phyloP scores from a whole-genome alignment of 2,329 filamentous ascomycete species.

The Calonectria pauciramosa region DNA sequence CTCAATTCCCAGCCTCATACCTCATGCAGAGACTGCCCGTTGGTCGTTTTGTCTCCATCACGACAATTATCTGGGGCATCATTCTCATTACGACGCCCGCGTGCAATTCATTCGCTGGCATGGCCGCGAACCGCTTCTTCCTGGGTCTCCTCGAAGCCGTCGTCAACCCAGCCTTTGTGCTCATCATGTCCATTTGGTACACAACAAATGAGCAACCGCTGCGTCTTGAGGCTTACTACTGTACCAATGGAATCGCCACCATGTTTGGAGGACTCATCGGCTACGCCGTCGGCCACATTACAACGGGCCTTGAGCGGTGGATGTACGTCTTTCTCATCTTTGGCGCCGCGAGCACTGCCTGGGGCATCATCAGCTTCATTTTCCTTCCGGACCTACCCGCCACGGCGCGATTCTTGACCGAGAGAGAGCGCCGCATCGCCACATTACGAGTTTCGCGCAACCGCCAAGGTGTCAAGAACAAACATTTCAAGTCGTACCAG shows the following conservation, averaged over 20 bases:
- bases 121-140: constrained; percentile 14
- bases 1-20: constrained; percentile 17
- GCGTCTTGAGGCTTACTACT: constrained; percentile 26
- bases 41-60: constrained; percentile 14
- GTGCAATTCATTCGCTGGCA: constrained; percentile 1
- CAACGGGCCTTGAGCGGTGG: constrained; percentile 62
- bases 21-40: constrained; percentile 17
- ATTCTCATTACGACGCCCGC: constrained; percentile 19
- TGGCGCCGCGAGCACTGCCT: constrained; percentile 66
- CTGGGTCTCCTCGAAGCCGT: constrained; percentile 13
- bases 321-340: constrained; percentile 73
- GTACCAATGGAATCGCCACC: constrained; percentile 68
- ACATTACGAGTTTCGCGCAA: constrained; percentile 69
- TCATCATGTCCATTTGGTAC: constrained; percentile 27
- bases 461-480: constrained; percentile 77
- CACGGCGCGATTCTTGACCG: constrained; percentile 72
- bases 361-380: constrained; percentile 69
- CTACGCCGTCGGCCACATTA: constrained; percentile 73
- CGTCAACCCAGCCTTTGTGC: constrained; percentile 14
- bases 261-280: constrained; percentile 73
- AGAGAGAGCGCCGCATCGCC: constrained; percentile 65
- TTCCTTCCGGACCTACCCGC: constrained; percentile 73
- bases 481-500: constrained; percentile 76
- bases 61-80: constrained; percentile 17
- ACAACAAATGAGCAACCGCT: constrained; percentile 9